A percentile compares a stretch with the other conserved stretches of the same genome.
phyloP scores from a whole-genome alignment of 345 rosid species.

The Dovyalis caffra region DNA sequence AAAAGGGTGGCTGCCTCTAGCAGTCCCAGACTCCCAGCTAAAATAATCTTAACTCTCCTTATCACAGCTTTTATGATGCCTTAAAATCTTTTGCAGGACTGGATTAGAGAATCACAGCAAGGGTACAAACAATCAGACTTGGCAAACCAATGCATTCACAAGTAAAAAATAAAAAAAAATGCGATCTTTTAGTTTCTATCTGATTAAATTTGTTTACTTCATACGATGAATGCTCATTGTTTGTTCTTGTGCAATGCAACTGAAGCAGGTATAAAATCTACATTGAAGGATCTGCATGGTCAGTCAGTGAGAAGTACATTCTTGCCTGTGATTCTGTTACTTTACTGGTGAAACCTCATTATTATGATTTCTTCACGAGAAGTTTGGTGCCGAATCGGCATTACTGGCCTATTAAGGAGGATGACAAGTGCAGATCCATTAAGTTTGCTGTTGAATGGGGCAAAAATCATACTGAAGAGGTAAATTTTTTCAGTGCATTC shows the following conservation, averaged over 20 bases:
- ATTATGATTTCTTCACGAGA: constrained; percentile 33
- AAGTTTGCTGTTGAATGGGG: constrained; percentile 38
- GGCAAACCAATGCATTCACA: constrained; percentile 70
- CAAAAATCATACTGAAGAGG: constrained; percentile 23
- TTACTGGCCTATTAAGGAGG: constrained; percentile 26
- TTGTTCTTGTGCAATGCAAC: not conserved
- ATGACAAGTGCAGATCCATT: constrained; percentile 30
- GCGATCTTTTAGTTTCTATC: not conserved
- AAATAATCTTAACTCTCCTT: too few relatives aligned
- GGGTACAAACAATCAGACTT: constrained; percentile 79
- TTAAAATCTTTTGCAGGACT: constrained; percentile 48
- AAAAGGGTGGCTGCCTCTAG: too few relatives aligned
- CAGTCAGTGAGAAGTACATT: constrained; percentile 35
- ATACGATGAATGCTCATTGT: not conserved
- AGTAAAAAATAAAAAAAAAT: constrained; percentile 30
- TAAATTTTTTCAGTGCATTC: not conserved
- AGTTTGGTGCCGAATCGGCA: constrained; percentile 20
- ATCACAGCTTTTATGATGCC: not conserved
- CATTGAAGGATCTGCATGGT: constrained; percentile 36
- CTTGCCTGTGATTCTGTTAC: constrained; percentile 32
- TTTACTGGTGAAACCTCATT: constrained; percentile 27
- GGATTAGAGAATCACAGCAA: constrained; percentile 57
- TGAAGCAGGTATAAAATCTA: constrained; percentile 30
- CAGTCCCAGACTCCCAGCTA: too few relatives aligned
- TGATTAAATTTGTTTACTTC: too few relatives aligned